Base-by-base conservation (phyloP, 2,329 filamentous ascomycete species). In the Colletotrichum costaricense region DNA sequence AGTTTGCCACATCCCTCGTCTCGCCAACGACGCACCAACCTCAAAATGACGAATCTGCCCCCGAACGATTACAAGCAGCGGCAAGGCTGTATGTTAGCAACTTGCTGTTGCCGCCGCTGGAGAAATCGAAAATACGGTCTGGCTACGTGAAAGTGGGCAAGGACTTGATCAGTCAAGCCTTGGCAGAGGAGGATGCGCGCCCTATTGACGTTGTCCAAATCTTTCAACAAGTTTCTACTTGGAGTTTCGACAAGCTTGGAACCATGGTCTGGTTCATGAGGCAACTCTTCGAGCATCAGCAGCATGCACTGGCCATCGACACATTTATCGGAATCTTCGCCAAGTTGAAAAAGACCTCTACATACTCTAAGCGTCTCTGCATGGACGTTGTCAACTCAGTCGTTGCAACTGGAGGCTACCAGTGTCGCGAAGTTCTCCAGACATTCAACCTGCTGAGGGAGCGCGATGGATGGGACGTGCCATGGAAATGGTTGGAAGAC, bases 281-380 rank as follows among this genome's bases (percentile, higher is more conserved):
- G 16, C 54, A 66, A 24, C 73, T 76, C 19, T 30, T 19, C 5
- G 46, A 49, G 8, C 24, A 59, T 16, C 38, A 49, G 22, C 55
- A 75, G 16, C 63, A 63, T 30, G 33, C 33, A 16, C 49, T 73
- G 59, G 69, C 66, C 22, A 67, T 76, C 33, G 74, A 76, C 33
- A 54, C 54, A 8, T 76, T 76, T 30, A 30, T 68, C 12, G 49
- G 49, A 12, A 38, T 62, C n/a, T 70, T 69, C 28, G n/a, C 57
- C 4, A 42, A 42, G 22, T 46, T 69, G n/a, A 46, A 49, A 9
- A 19, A 30, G 28, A 55, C 24, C 35, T 24, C 49, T 2, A n/a
- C 56, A 19, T 72, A 64, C 35, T 58, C 58, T 55, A 63, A 67
- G 42, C 46, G 55, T 12, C 26, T 74, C 6, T 66, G 67, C 46